Evolutionary conservation across 2,329 filamentous ascomycete genomes (phyloP), one percentile per base, ranked within the genome.

Genomic region (Diplodia mutila): DNA sequence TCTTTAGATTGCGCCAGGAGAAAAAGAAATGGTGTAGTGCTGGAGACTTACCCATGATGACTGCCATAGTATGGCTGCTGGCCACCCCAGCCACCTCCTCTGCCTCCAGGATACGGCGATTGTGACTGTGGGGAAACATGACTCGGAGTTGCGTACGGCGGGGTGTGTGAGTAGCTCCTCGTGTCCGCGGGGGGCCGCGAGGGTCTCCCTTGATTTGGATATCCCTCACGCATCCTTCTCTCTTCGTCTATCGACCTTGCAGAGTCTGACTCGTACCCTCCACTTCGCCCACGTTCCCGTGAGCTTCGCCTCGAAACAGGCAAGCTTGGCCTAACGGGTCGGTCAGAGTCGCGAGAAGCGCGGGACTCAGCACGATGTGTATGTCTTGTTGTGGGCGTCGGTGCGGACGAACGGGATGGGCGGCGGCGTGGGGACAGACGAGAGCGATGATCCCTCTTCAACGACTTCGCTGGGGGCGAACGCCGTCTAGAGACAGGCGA

Each of bases 51-150:
- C 86, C 82, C 80, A 73, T 85, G 82, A 70, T 82, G 81, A 65
- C 78, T 80, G 37, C 80, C 77, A 71, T 83, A 81, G 67, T 69
- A 73, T 64, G 80, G 81, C 69, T 80, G 71, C 51, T 76, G 84
- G 23, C 82, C 82, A 69, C 78, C 79, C 83, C 87, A 87, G 63
- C 82, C 82, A 34, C 85, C 85, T 76, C 42, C 42, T 46, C 87
- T 82, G 59, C 82, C 82, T 69, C 80, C 80, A 46, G 82, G 82
- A 73, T 90, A 87, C 16, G 89, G 87, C 48, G 89, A 89, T 52
- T 86, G 85, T 11, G 83, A 82, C 69, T 85, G 85, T n/a, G 89
- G 87, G 21, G 89, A 90, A 54, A 84, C 85, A 71, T 87, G 86
- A 71, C 85, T 84, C 23, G 86, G 84, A 25, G 83, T 80, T 16